Evolutionary conservation across 345 rosid genomes (phyloP).

Genomic region (Brassica cretica): DNA sequence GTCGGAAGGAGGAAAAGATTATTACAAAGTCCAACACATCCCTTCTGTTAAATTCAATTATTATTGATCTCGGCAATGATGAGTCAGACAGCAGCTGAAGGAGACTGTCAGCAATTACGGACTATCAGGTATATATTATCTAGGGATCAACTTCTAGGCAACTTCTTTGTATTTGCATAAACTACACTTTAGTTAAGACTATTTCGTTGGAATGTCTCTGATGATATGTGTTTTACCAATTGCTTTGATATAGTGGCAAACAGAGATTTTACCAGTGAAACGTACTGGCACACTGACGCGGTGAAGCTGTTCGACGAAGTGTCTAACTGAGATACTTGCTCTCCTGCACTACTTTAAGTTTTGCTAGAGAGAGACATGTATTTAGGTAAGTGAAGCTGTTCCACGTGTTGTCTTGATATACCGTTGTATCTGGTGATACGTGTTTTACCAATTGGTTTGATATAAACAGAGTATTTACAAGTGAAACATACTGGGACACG

Average conservation of each 20-base stretch:
- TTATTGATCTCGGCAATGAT: too few relatives aligned
- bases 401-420: too few relatives aligned
- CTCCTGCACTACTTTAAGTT: background rate
- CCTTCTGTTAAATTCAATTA: background rate
- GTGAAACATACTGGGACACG: background rate
- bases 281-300: too few relatives aligned
- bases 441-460: too few relatives aligned
- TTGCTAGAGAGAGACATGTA: too few relatives aligned
- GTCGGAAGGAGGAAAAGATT: background rate
- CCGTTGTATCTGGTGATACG: background rate
- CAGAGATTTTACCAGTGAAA: background rate
- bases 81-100: background rate
- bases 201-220: background rate
- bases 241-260: too few relatives aligned
- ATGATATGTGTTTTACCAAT: too few relatives aligned
- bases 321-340: background rate
- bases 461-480: too few relatives aligned
- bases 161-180: background rate
- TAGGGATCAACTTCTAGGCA: background rate
- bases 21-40: constrained; percentile 2
- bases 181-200: background rate
- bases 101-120: too few relatives aligned
- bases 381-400: background rate
- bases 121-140: background rate
- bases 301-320: background rate